Evolutionary conservation across 306 rosid genomes (phyloP).

Genomic region (Castanospermum australe): DNA sequence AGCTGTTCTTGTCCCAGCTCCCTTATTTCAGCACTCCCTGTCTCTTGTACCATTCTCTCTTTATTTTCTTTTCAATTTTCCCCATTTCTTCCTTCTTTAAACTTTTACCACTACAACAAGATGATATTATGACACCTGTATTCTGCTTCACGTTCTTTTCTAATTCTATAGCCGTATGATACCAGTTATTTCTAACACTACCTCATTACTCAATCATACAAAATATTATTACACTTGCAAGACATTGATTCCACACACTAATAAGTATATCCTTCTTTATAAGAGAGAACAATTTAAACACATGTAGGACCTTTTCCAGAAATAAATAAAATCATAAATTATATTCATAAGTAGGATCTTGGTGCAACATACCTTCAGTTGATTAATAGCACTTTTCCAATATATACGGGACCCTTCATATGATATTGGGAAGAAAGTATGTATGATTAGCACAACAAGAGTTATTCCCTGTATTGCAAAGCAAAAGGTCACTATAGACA

Average conservation of each 20-base stretch:
- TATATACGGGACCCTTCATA: slow-evolving; percentile 68
- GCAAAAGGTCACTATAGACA: background rate
- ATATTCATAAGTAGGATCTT: slow-evolving; percentile 1
- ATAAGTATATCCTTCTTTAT: background rate
- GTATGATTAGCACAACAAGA: slow-evolving; percentile 57
- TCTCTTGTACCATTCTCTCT: background rate
- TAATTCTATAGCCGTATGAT: background rate
- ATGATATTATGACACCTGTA: background rate
- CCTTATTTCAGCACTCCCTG: background rate
- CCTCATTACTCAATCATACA: background rate
- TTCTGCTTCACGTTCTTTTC: background rate
- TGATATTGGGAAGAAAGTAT: slow-evolving; percentile 73
- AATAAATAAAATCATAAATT: background rate
- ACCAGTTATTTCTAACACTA: background rate
- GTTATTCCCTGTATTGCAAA: slow-evolving; percentile 64
- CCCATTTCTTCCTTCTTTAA: background rate
- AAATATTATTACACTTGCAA: background rate
- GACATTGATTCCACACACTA: slow-evolving; percentile 1
- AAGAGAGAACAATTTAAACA: background rate
- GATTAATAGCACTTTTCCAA: slow-evolving; percentile 64
- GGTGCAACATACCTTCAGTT: slow-evolving; percentile 64
- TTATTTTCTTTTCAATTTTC: background rate
- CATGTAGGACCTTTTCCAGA: background rate
- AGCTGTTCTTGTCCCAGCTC: background rate
- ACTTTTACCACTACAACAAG: background rate